These are phyloP conservation scores for Noccaea caerulescens DNA, from an alignment of 345 rosid genomes.

Conservation along the genomic window DNA sequence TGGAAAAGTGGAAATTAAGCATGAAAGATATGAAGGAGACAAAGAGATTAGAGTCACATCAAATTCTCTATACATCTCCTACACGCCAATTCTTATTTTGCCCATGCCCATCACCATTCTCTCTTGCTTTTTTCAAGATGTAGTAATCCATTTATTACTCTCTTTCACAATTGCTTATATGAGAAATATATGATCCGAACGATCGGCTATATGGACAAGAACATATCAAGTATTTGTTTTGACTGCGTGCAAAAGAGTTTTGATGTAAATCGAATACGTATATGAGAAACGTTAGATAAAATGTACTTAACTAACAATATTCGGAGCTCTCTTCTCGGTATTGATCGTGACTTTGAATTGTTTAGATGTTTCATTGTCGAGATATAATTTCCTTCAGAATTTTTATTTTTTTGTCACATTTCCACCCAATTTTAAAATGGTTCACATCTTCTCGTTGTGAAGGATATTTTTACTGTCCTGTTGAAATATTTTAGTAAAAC, in stretches of 20 bases:
- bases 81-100: constrained; percentile 35
- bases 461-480: neutral
- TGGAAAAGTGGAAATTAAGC: constrained; percentile 32
- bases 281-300: too few species aligned
- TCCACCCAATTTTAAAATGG: neutral
- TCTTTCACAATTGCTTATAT: neutral
- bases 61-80: constrained; percentile 40
- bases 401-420: neutral
- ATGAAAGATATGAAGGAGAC: constrained; percentile 43
- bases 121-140: neutral
- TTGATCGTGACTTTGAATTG: too few species aligned
- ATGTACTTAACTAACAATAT: too few species aligned
- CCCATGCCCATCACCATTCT: constrained; percentile 39
- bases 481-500: constrained; percentile 13
- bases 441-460: neutral
- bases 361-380: too few species aligned
- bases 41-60: constrained; percentile 35
- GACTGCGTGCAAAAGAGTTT: too few species aligned
- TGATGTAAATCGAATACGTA: too few species aligned
- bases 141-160: neutral
- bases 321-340: too few species aligned
- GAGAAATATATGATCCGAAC: neutral
- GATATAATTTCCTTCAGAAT: neutral
- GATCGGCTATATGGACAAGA: neutral
- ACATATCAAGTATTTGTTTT: neutral